Conservation (phyloP, 441 rosid species). For the Gossypium armourianum region DNA sequence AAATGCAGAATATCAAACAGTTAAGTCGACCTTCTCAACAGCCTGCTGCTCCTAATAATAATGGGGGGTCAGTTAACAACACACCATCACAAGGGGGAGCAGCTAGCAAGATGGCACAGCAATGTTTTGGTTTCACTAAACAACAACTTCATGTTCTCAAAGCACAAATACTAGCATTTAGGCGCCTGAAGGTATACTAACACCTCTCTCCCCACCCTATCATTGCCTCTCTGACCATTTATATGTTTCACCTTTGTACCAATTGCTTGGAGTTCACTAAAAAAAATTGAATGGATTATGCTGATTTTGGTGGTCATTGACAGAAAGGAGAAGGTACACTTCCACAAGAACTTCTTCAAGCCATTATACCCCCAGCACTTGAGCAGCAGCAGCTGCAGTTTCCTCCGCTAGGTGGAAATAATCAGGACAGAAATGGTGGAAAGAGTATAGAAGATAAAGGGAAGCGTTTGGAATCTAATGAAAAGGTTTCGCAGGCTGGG, state of each 20-base stretch:
- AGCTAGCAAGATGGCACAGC: slow-evolving; percentile 46
- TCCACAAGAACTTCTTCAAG: slow-evolving; percentile 88
- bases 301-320: slow-evolving; percentile 21
- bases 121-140: slow-evolving; percentile 66
- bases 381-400: slow-evolving; percentile 54
- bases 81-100: slow-evolving; percentile 43
- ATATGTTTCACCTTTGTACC: neutral
- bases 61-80: slow-evolving; percentile 33
- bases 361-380: slow-evolving; percentile 84
- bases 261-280: slow-evolving; percentile 2
- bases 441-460: slow-evolving; percentile 54
- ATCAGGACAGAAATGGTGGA: slow-evolving; percentile 52
- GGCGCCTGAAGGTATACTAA: slow-evolving; percentile 70
- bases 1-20: slow-evolving; percentile 61
- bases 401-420: slow-evolving; percentile 44
- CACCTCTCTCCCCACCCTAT: slow-evolving; percentile 16
- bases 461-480: slow-evolving; percentile 44
- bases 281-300: slow-evolving; percentile 11
- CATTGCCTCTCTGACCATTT: neutral
- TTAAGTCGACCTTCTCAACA: slow-evolving; percentile 50
- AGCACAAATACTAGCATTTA: slow-evolving; percentile 93
- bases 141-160: slow-evolving; percentile 94
- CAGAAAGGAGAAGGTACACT: slow-evolving; percentile 95
- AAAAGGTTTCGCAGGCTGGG: slow-evolving; percentile 43
- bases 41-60: slow-evolving; percentile 36